Evolutionary conservation across 2,329 filamentous ascomycete species (phyloP).

Genomic region (Fusarium verticillioides): DNA sequence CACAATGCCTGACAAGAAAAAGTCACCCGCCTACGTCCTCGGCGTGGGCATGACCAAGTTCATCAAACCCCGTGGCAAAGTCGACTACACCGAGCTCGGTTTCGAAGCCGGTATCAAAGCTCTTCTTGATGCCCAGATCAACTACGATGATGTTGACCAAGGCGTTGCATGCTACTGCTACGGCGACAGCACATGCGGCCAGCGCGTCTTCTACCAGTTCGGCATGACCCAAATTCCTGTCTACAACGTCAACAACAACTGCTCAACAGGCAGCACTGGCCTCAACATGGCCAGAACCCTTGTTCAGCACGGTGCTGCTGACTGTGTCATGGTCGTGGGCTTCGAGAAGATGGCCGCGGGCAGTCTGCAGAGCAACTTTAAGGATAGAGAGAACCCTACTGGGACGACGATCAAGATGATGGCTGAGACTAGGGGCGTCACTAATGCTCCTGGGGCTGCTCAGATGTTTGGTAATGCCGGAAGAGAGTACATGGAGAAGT

Average conservation of each 20-base stretch:
- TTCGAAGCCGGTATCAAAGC: slow-evolving; percentile 94
- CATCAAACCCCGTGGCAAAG: slow-evolving; percentile 94
- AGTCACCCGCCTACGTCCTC: slow-evolving; percentile 80
- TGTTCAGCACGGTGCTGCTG: slow-evolving; percentile 81
- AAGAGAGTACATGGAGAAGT: slow-evolving; percentile 94
- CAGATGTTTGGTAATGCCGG: slow-evolving; percentile 98
- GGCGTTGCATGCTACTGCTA: slow-evolving; percentile 98
- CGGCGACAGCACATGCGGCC: slow-evolving; percentile 92
- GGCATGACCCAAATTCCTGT: slow-evolving; percentile 97
- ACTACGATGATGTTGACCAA: slow-evolving; percentile 95
- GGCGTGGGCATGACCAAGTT: slow-evolving; percentile 99
- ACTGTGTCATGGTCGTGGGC: slow-evolving; percentile 90
- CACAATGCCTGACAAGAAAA: slow-evolving; percentile 61
- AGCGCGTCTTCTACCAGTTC: slow-evolving; percentile 98
- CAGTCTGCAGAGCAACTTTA: slow-evolving; percentile 84
- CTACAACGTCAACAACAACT: slow-evolving; percentile 99
- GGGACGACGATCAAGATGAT: slow-evolving; percentile 81
- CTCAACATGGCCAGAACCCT: slow-evolving; percentile 85
- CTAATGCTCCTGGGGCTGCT: slow-evolving; percentile 84
- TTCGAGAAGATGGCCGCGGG: slow-evolving; percentile 99
- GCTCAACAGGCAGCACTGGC: slow-evolving; percentile 93
- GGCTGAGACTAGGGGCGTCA: slow-evolving; percentile 81
- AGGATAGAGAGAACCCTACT: slow-evolving; percentile 84
- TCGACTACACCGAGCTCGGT: slow-evolving; percentile 93
- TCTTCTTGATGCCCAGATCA: slow-evolving; percentile 86